These are phyloP conservation scores for Heliosperma pusillum DNA, from an alignment of 148 eudicot genomes.

Conservation along the genomic window DNA sequence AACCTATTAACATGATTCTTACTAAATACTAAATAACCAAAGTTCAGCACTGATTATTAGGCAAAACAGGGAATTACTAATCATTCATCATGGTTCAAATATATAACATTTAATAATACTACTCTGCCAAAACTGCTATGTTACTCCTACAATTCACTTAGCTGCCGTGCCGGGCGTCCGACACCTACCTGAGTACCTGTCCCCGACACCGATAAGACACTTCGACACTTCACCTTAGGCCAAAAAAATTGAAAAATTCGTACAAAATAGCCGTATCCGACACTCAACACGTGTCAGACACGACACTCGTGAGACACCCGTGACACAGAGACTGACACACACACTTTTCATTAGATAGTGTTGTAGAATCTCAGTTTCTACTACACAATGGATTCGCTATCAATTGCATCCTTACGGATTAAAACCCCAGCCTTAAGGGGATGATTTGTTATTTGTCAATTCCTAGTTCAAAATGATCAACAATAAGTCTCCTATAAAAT, in stretches of 20 bases:
- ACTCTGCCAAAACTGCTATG: background rate
- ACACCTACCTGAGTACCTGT: no score
- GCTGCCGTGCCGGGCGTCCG: no score
- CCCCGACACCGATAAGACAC: no score
- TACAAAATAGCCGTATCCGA: no score
- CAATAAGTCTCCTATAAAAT: no score
- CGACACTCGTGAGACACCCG: no score
- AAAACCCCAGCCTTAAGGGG: background rate
- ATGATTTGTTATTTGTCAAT: background rate
- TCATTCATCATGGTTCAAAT: background rate
- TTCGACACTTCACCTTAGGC: no score
- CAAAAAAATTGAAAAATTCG: no score
- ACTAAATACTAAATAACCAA: background rate
- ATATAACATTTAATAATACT: no score
- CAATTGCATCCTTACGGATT: background rate
- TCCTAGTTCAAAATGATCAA: background rate
- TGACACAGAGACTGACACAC: no score
- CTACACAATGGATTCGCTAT: background rate
- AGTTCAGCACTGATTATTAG: background rate
- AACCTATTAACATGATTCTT: background rate
- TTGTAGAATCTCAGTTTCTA: background rate
- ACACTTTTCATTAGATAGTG: background rate
- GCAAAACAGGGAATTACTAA: background rate
- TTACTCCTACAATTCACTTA: no score
- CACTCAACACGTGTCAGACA: no score